Base-by-base conservation (phyloP, 2,329 filamentous ascomycete genomes). In the Aspergillus flavus region DNA sequence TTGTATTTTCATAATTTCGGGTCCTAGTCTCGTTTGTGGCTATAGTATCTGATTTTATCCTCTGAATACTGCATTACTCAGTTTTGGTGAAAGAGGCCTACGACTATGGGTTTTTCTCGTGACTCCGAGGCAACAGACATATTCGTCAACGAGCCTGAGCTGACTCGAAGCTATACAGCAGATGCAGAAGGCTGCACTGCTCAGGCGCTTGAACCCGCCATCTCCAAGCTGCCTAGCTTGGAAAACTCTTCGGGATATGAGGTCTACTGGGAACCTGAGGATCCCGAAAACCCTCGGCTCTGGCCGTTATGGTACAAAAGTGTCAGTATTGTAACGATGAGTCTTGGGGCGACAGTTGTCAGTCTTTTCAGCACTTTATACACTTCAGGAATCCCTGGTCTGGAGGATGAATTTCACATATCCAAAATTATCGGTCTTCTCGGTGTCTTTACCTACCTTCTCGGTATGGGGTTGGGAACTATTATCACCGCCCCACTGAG, bases 401-500 rank as follows among this genome's bases (percentile, higher is more conserved):
- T 69, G 16, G 23, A 68, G 52, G 58, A 68, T 4, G 63, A 67
- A 9, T 67, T 69, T 30, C 39, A 59, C 16, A 55, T 69, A 30
- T 62, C 63, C 2, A 66, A 66, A 46, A 50, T 63, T 3, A 57
- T 63, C 11, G 61, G n/a, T 6, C 53, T 63, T 11, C 21, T 58
- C n/a, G 91, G 91, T 6, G 82, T 94, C 54, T 93, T 91, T 0
- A 89, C 88, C 0, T 94, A 94, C 72, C 82, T 94, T 16, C 73
- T 91, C 26, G 91, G 91, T 7, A 83, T 94, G 60, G 91, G 89
- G 0, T 73, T 81, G 0, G 91, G 91, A 1, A 87, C 85, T 41
- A 76, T 94, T 41, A 76, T 94, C 12, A 80, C 93, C 14, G 91
- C 91, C 3, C 91, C 91, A 0, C 77, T 93, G 12, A 75, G 73